These are phyloP conservation scores for Pisolithus orientalis DNA, from an alignment of 768 basidiomycete species.

Conservation along the genomic window DNA sequence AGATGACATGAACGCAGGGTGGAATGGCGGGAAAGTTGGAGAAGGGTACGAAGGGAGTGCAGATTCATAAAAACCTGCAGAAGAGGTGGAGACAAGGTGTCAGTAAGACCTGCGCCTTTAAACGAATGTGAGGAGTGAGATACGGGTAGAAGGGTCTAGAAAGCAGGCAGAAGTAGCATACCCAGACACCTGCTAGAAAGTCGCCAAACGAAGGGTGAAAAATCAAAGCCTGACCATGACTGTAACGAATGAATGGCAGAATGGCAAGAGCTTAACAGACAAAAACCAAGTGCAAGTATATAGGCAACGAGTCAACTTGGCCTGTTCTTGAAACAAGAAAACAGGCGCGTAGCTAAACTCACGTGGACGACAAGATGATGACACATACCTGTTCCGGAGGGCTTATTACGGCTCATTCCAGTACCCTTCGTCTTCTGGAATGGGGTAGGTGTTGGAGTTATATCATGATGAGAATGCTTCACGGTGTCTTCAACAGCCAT, in stretches of 20 bases:
- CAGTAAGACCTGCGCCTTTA: neutral
- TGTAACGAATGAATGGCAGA: neutral
- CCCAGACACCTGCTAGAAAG: neutral
- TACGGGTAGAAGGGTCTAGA: constrained; percentile 1
- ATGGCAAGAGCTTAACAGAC: neutral
- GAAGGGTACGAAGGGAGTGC: neutral
- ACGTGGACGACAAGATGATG: constrained; percentile 8
- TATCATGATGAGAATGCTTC: neutral
- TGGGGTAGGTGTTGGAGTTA: neutral
- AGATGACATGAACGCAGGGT: constrained; percentile 1
- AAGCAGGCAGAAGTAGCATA: neutral
- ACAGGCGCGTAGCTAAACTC: constrained; percentile 1
- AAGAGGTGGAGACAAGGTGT: neutral
- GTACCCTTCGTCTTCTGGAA: neutral
- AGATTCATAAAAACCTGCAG: constrained; percentile 4
- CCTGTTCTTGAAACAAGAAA: neutral
- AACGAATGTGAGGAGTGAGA: neutral
- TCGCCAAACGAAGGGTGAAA: neutral
- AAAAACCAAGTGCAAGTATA: neutral
- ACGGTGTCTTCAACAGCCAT: constrained; percentile 2
- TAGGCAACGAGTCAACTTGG: too few species aligned
- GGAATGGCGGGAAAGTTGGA: neutral
- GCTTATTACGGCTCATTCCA: neutral
- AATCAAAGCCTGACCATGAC: neutral
- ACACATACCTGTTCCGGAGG: constrained; percentile 15